Evolutionary conservation across 495 filamentous ascomycete species (phyloP), one percentile per base, ranked within the genome.

Genomic region (Aspergillus coremiiformis): DNA sequence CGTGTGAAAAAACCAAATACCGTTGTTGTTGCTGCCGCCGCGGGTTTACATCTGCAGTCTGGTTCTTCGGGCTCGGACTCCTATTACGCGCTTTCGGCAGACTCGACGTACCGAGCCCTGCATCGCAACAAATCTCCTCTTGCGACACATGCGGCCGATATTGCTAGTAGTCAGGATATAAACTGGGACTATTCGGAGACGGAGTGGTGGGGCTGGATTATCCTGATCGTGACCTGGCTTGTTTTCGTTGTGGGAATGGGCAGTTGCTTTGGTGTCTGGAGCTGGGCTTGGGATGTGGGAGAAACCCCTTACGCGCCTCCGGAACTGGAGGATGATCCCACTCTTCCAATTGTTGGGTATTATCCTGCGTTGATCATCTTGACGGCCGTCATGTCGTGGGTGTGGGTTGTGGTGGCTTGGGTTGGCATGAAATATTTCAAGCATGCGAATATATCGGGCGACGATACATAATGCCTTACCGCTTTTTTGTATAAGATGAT

Each of bases 371-470:
- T 98, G 64, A 87, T 96, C 44, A 90, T 96, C 53, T 68, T 97
- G 52, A 96, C 90, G 30, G 82, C 84, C 33, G 86, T 98, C 29
- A 96, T 98, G 91, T 89, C 90, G 5, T 98, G 93, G 93, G 90
- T 96, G 22, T 98, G 93, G 93, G 91, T 97, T 26, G 81, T 92
- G 27, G 83, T 94, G 49, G 94, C 94, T 12, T 98, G 93, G 93
- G 81, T 96, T 17, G 93, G 93, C 4, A 96, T 98, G 92, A 98
- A 98, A 68, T 97, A 96, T 69, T 98, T 98, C 61, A 84, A 88
- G 61, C 93, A 98, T 78, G 92, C 93, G 5, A 93, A 95, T 70
- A 94, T 96, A 59, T 70, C 71, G 6, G 76, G 76, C 9, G 77
- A 80, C 17, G 77, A 80, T 63, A 73, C 67, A 60, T 76, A 56